Base-by-base conservation (phyloP, 192 early-diverging fungal species). In the Funneliformis geosporum region DNA sequence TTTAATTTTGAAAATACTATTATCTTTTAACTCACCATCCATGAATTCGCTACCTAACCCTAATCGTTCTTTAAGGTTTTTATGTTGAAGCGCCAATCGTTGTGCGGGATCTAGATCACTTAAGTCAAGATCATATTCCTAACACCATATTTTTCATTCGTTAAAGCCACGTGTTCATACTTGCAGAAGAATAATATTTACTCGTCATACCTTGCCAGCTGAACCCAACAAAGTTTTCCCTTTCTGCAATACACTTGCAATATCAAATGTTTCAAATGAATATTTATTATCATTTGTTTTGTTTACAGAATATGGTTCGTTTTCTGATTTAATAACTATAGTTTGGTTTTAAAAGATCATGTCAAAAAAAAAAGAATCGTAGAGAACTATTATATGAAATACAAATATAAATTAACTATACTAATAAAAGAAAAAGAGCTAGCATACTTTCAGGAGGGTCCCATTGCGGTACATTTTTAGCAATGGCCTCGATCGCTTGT, bases 1-100 rank as follows among this genome's bases (percentile, higher is more conserved):
- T 50, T 50, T 50, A 16, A 16, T 8, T 16, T 55, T 55, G 50
- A 55, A 50, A 12, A 8, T 75, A 44, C n/a, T 33, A 28, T 25
- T 62, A 1, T 12, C 18, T 43, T n/a, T 21, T 40, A 60, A 59
- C 81, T 79, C 86, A 88, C 93, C 92, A 83, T 94, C 95, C 89
- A 96, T 90, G 79, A 97, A 95, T 82, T 97, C 92, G 21, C 91
- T 91, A 16, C 92, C 95, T 76, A 99, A 84, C 42, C 96, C 97
- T 18, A 99, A 86, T 46, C 93, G 86, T 83, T 95, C 88, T 47
- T 86, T 92, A 46, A 99, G 87, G 82, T 95, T 92, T 75, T 94
- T 92, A 76, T 93, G 89, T 78, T 97, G 96, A 43, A 92, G 73
- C 3, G 90, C 93, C 14, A 98, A 81, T 21, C 98, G 91, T 82